Conservation (phyloP, 208 protist species). For the Herpetomonas samuelpessoai region DNA sequence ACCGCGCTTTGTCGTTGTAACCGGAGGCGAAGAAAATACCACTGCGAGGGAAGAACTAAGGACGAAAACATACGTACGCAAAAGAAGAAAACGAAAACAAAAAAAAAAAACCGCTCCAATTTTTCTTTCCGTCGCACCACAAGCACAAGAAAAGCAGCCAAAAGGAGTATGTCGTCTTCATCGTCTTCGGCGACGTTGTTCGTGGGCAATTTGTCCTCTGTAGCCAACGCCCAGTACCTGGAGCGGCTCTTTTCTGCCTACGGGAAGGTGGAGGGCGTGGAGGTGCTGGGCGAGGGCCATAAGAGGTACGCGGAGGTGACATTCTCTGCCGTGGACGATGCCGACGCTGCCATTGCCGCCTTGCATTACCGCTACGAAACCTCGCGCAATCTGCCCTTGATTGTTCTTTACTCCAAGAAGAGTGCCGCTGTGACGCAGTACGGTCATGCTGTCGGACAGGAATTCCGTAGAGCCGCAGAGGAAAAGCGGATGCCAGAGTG, state of each 20-base stretch:
- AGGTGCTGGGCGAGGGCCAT: slow-evolving; percentile 51
- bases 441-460: slow-evolving; percentile 56
- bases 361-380: slow-evolving; percentile 84
- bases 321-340: slow-evolving; percentile 64
- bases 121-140: too few relatives aligned
- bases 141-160: slow-evolving; percentile 5
- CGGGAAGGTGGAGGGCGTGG: slow-evolving; percentile 54
- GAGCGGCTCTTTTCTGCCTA: slow-evolving; percentile 85
- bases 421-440: slow-evolving; percentile 66
- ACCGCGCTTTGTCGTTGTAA: too few relatives aligned
- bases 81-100: too few relatives aligned
- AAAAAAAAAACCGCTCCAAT: too few relatives aligned
- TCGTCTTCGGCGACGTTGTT: slow-evolving; percentile 43
- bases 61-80: too few relatives aligned
- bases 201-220: slow-evolving; percentile 71
- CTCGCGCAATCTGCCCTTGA: slow-evolving; percentile 53
- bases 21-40: too few relatives aligned
- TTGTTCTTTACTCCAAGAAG: slow-evolving; percentile 76
- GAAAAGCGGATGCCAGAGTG: slow-evolving; percentile 39
- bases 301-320: slow-evolving; percentile 71
- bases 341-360: slow-evolving; percentile 73
- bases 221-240: slow-evolving; percentile 76
- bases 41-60: too few relatives aligned
- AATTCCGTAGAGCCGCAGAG: slow-evolving; percentile 55
- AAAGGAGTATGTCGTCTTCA: slow-evolving; percentile 1